Evolutionary conservation across 2,329 filamentous ascomycete genomes (phyloP).

Genomic region (Diaporthe sp.): DNA sequence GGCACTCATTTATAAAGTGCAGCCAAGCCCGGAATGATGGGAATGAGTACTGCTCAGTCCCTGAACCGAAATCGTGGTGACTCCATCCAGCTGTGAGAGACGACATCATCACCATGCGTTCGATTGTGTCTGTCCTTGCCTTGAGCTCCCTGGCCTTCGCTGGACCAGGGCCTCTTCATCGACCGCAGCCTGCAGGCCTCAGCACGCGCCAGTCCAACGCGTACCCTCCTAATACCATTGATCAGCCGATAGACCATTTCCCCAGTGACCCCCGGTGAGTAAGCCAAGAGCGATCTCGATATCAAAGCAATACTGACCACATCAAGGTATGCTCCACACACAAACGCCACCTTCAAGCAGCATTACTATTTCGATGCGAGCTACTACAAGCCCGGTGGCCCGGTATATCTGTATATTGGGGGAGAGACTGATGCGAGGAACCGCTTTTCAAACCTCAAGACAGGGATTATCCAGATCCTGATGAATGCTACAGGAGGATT

Average conservation of each 20-base stretch:
- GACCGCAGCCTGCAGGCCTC: not conserved
- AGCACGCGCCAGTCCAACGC: constrained; percentile 16
- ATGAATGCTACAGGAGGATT: constrained; percentile 68
- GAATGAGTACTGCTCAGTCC: too few relatives aligned
- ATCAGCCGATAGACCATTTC: constrained; percentile 61
- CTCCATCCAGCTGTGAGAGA: not conserved
- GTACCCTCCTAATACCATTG: constrained; percentile 49
- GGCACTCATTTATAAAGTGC: not conserved
- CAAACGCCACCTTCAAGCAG: constrained; percentile 66
- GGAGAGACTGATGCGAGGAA: constrained; percentile 51
- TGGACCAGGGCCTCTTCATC: constrained; percentile 20
- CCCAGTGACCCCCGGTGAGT: constrained; percentile 50
- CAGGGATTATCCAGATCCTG: constrained; percentile 64
- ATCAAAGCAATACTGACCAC: not conserved
- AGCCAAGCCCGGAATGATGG: not conserved
- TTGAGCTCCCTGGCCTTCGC: constrained; percentile 35
- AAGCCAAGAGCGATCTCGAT: too few relatives aligned
- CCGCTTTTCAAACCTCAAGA: constrained; percentile 48
- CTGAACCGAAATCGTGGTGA: not conserved
- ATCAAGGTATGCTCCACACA: constrained; percentile 54
- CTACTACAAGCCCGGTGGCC: constrained; percentile 68
- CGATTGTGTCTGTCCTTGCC: constrained; percentile 16
- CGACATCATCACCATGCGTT: constrained; percentile 27
- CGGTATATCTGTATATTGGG: constrained; percentile 51
- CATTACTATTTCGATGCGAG: constrained; percentile 67